These are phyloP conservation scores for Mycena kentingensis DNA, from an alignment of 768 basidiomycete genomes.

Conservation along the genomic window DNA sequence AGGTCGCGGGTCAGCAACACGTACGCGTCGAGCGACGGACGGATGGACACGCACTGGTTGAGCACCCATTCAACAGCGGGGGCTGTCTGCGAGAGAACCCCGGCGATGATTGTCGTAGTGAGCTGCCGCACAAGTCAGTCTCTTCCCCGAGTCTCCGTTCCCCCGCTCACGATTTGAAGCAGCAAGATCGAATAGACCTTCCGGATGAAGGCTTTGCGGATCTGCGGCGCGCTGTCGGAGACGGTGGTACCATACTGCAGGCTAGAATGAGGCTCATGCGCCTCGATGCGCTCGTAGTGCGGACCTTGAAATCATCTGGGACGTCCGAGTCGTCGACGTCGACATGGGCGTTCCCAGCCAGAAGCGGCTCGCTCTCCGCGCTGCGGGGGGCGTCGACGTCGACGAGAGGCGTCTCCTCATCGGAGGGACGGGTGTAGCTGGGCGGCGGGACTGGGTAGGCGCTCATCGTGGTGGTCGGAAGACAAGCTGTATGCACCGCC, in stretches of 20 bases:
- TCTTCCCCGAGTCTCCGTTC: neutral
- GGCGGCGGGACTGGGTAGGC: neutral
- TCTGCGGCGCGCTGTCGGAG: constrained; percentile 72
- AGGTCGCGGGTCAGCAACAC: neutral
- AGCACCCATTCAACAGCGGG: constrained; percentile 69
- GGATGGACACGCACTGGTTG: constrained; percentile 51
- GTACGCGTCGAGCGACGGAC: neutral
- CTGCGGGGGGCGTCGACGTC: neutral
- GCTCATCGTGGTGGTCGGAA: neutral
- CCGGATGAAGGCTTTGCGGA: constrained; percentile 83
- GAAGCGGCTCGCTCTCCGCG: neutral
- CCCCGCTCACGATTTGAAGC: constrained; percentile 62
- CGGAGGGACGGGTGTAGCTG: neutral
- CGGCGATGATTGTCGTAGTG: constrained; percentile 75
- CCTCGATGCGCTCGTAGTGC: constrained; percentile 8
- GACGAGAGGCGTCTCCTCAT: neutral
- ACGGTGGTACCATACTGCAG: constrained; percentile 78
- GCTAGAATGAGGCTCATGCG: too few species aligned
- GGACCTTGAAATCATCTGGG: constrained; percentile 92
- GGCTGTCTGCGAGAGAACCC: constrained; percentile 64
- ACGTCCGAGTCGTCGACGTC: constrained; percentile 68
- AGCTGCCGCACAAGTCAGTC: constrained; percentile 38
- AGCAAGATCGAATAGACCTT: constrained; percentile 90
- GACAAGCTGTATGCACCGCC: too few species aligned
- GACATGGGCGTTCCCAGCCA: constrained; percentile 47